phyloP scores from a whole-genome alignment of 495 filamentous ascomycete genomes.

The Lineolata rhizophorae region DNA sequence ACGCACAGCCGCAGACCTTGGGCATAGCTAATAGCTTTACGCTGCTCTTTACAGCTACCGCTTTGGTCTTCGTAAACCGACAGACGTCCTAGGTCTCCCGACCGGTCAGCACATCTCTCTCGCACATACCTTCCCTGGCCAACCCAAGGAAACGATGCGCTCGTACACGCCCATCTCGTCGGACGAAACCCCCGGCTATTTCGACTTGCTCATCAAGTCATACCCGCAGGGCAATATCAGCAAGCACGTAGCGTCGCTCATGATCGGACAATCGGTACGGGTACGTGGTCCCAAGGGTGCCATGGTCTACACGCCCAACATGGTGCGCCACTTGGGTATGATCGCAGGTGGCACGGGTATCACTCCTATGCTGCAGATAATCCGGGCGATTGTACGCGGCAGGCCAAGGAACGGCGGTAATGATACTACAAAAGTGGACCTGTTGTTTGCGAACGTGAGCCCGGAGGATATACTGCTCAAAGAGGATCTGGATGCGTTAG shows the following conservation, averaged over 20 bases:
- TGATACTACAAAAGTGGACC: slow-evolving; percentile 71
- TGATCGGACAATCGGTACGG: slow-evolving; percentile 69
- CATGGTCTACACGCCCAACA: slow-evolving; percentile 88
- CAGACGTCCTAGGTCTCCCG: slow-evolving; percentile 76
- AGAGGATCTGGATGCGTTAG: slow-evolving; percentile 69
- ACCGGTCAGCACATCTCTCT: slow-evolving; percentile 98
- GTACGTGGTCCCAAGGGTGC: slow-evolving; percentile 87
- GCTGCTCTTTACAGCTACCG: slow-evolving; percentile 39
- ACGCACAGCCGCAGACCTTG: no score
- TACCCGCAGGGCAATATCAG: slow-evolving; percentile 95
- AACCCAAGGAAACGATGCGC: slow-evolving; percentile 87
- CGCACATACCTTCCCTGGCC: slow-evolving; percentile 53
- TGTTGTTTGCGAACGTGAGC: slow-evolving; percentile 94
- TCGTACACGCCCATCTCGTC: slow-evolving; percentile 93
- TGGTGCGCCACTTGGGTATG: slow-evolving; percentile 91
- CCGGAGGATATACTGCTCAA: slow-evolving; percentile 77
- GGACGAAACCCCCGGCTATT: slow-evolving; percentile 78
- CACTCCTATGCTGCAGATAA: slow-evolving; percentile 92
- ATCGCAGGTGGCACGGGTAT: slow-evolving; percentile 95
- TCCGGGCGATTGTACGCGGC: slow-evolving; percentile 72
- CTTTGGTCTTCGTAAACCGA: slow-evolving; percentile 56
- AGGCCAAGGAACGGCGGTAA: slow-evolving; percentile 41
- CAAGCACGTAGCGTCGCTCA: slow-evolving; percentile 63
- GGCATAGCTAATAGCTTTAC: neutral
- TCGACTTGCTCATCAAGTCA: slow-evolving; percentile 93